Conservation (phyloP, 108 stramenopile genomes). For the Fistulifera pelliculosa region DNA sequence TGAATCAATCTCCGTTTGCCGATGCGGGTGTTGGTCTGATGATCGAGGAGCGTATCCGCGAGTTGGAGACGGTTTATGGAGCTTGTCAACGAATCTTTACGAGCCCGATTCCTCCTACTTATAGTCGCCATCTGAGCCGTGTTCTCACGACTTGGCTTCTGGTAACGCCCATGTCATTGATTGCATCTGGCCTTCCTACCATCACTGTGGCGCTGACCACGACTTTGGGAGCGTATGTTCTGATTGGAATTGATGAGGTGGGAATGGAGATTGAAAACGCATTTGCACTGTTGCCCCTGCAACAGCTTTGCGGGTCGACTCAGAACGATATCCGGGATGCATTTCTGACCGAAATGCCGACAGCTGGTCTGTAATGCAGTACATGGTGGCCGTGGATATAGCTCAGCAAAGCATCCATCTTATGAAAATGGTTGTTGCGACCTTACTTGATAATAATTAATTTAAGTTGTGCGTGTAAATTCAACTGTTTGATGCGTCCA, state of each 20-base stretch:
- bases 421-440: no score
- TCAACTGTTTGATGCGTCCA: no score
- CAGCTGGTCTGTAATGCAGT: neutral
- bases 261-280: conserved; percentile 32
- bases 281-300: conserved; percentile 28
- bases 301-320: conserved; percentile 18
- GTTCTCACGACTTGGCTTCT: conserved; percentile 21
- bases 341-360: conserved; percentile 10
- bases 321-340: conserved; percentile 20
- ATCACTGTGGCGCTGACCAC: conserved; percentile 5
- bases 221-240: conserved; percentile 19
- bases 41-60: conserved; percentile 21
- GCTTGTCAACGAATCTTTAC: conserved; percentile 20
- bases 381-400: no score
- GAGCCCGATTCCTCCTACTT: conserved; percentile 29
- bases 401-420: no score
- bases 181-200: conserved; percentile 5
- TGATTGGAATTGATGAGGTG: conserved; percentile 35
- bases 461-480: no score
- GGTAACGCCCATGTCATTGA: conserved; percentile 15
- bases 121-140: conserved; percentile 28
- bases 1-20: no score
- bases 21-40: conserved; percentile 1
- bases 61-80: conserved; percentile 17
- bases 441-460: no score